Conservation (phyloP, 2,329 filamentous ascomycete species). For the Alternaria dauci region DNA sequence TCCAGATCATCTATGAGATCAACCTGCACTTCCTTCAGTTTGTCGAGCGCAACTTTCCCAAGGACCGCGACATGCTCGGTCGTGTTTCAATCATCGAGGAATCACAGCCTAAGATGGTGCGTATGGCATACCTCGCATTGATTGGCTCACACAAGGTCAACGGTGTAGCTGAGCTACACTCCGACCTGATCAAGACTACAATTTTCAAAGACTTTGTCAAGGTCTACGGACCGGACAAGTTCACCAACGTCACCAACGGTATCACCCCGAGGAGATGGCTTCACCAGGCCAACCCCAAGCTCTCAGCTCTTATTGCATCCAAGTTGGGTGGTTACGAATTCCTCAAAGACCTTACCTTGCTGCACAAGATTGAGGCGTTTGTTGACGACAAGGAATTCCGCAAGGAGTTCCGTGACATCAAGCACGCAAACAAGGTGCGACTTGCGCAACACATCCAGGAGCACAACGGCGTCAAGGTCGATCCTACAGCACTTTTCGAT, state of each 20-base stretch:
- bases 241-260: slow-evolving; percentile 98
- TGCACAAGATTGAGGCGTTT: slow-evolving; percentile 86
- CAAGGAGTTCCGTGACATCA: slow-evolving; percentile 95
- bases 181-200: slow-evolving; percentile 97
- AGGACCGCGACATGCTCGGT: slow-evolving; percentile 82
- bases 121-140: slow-evolving; percentile 94
- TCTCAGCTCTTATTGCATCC: slow-evolving; percentile 90
- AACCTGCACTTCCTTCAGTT: slow-evolving; percentile 91
- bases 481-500: slow-evolving; percentile 89
- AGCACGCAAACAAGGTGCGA: slow-evolving; percentile 92
- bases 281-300: slow-evolving; percentile 92
- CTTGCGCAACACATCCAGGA: slow-evolving; percentile 91
- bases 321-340: slow-evolving; percentile 86
- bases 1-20: slow-evolving; percentile 98
- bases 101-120: slow-evolving; percentile 94
- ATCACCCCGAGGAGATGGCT: slow-evolving; percentile 96
- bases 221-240: slow-evolving; percentile 95
- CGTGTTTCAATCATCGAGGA: slow-evolving; percentile 98
- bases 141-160: slow-evolving; percentile 99
- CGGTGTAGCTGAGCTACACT: slow-evolving; percentile 96
- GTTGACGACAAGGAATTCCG: slow-evolving; percentile 89
- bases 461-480: slow-evolving; percentile 80
- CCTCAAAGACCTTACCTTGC: slow-evolving; percentile 85
- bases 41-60: slow-evolving; percentile 90
- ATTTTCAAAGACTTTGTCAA: slow-evolving; percentile 99